Evolutionary conservation across 805 yeast species (phyloP).

Genomic region (Pichia kluyveri): DNA sequence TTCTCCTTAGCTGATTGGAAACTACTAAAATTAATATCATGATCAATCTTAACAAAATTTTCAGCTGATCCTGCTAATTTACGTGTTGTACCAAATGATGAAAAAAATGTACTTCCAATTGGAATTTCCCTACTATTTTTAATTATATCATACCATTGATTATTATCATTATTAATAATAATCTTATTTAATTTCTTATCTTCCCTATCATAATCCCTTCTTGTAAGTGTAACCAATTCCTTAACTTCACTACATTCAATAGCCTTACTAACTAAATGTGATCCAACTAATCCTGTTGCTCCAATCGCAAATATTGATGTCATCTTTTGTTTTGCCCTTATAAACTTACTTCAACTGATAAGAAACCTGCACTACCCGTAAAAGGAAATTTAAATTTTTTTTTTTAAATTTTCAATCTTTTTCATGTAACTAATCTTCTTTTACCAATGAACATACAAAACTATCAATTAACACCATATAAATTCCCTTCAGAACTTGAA

Average conservation of each 20-base stretch:
- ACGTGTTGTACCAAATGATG: conserved; percentile 70
- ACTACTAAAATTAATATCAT: conserved; percentile 56
- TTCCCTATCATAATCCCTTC: conserved; percentile 31
- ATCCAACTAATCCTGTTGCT: conserved; percentile 74
- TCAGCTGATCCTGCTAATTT: conserved; percentile 66
- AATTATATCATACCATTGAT: conserved; percentile 38
- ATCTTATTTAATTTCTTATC: conserved; percentile 25
- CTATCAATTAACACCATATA: conserved; percentile 28
- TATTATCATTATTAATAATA: conserved; percentile 33
- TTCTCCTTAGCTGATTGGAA: conserved; percentile 67
- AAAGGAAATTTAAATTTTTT: too few species aligned
- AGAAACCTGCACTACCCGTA: background rate
- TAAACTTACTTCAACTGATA: background rate
- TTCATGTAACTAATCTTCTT: too few species aligned
- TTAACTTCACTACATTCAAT: conserved; percentile 27
- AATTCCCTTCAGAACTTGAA: conserved; percentile 33
- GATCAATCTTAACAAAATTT: conserved; percentile 62
- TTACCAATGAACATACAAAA: conserved; percentile 4
- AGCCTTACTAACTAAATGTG: conserved; percentile 40
- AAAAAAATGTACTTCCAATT: conserved; percentile 38
- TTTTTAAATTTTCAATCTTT: too few species aligned
- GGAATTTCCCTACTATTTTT: conserved; percentile 19
- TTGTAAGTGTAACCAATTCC: conserved; percentile 39
- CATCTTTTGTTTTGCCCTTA: background rate
- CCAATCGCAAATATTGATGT: conserved; percentile 41